Evolutionary conservation across 148 eudicot species (phyloP).

Genomic region (Pouteria glomerata): DNA sequence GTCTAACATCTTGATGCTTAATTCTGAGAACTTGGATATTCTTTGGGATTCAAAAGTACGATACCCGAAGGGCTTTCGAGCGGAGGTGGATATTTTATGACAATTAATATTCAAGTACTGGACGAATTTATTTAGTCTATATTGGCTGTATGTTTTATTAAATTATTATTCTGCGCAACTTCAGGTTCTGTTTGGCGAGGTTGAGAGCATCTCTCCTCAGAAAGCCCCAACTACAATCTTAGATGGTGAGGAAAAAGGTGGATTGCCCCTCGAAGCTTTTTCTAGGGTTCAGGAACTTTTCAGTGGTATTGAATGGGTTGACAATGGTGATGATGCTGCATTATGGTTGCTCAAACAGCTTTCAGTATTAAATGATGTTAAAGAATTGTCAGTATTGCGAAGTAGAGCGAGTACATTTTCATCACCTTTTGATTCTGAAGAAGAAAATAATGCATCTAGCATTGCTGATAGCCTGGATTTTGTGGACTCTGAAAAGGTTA

Average conservation of each 20-base stretch:
- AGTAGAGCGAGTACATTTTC: conserved; percentile 65
- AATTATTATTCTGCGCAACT: conserved; percentile 16
- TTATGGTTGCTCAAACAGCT: conserved; percentile 92
- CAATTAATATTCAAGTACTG: background rate
- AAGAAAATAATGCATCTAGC: conserved; percentile 75
- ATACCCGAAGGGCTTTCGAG: conserved; percentile 91
- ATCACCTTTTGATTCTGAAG: conserved; percentile 95
- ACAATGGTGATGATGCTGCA: conserved; percentile 84
- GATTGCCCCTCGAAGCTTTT: conserved; percentile 98
- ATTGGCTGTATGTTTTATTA: background rate
- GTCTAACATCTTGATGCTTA: conserved; percentile 86
- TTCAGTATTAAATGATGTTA: conserved; percentile 51
- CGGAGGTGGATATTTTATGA: conserved; percentile 56
- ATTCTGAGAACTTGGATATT: conserved; percentile 85
- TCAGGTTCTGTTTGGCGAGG: conserved; percentile 93
- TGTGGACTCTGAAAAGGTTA: conserved; percentile 70
- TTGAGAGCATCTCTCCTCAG: conserved; percentile 67
- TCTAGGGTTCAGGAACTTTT: conserved; percentile 95
- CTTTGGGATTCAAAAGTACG: conserved; percentile 96
- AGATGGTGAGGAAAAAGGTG: conserved; percentile 88
- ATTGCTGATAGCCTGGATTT: conserved; percentile 85
- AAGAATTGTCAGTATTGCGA: conserved; percentile 45
- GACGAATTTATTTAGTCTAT: background rate
- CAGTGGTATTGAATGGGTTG: conserved; percentile 86
- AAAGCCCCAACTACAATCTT: conserved; percentile 66